Evolutionary conservation across 208 protist species (phyloP), one percentile per base, ranked within the genome.

Genomic region (Crithidia expoeki): DNA sequence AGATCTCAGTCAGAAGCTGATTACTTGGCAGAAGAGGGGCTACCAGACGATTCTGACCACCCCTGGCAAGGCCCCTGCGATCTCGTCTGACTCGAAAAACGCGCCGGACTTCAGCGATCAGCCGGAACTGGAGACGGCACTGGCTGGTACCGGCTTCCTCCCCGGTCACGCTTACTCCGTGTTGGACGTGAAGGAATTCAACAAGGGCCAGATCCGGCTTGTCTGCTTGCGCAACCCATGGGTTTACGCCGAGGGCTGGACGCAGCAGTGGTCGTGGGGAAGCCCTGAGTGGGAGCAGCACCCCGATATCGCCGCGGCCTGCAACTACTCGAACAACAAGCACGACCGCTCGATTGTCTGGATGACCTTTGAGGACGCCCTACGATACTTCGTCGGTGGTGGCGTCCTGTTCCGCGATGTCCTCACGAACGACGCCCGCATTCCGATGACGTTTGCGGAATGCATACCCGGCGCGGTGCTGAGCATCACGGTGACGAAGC

Each of bases 161-260:
- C 82, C 90, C 60, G 90, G 90, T 21, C 85, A 95, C 79, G 85
- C 88, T 28, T 95, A 92, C 84, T 86, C 81, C 28, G 74, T 95
- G 28, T 51, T 83, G 23, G 76, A 59, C 17, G 84, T 89, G 44
- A 56, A 63, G 21, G 50, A 80, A 60, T 88, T 88, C 67, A 59
- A 72, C 42, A 59, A 83, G 21, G 76, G 66, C 2, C 64, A 88
- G 44, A n/a, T 85, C 12, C 50, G 75, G 12, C 77, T 95, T 10
- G n/a, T 95, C 27, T 74, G 79, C 33, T 47, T 95, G 34, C 86
- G 90, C 67, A 92, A 91, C 71, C 75, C 88, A 46, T 95, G 87
- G 87, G 56, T 70, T 17, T 74, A 66, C 28, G 77, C 77, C 33
- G 27, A 25, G 5, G 75, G 68, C n/a, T 73, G 70, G 85, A 76